Conservation (phyloP, 768 basidiomycete species). For the Russula griseocarnosa region DNA sequence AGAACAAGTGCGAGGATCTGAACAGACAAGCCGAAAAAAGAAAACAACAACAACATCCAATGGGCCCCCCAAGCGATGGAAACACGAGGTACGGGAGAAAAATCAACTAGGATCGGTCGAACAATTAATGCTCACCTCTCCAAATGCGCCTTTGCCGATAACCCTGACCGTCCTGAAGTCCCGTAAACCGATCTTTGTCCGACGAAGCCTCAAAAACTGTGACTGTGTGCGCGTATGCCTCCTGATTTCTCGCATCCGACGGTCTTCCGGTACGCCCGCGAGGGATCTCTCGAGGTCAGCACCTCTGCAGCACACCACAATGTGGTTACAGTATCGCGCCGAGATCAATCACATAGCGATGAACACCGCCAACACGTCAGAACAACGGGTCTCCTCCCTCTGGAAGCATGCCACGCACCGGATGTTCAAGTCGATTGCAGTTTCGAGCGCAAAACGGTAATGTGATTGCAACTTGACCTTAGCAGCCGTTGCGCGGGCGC, state of each 20-base stretch:
- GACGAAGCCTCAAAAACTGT: slow-evolving; percentile 78
- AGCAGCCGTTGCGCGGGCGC: slow-evolving; percentile 82
- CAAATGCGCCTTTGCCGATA: slow-evolving; percentile 99
- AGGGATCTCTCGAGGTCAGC: slow-evolving; percentile 82
- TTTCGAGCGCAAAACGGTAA: slow-evolving; percentile 94
- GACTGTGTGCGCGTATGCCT: slow-evolving; percentile 63
- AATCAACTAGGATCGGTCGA: not conserved
- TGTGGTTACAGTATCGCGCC: not conserved
- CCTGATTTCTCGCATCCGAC: slow-evolving; percentile 75
- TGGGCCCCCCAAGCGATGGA: not conserved
- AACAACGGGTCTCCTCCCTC: not conserved
- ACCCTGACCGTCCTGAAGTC: slow-evolving; percentile 98
- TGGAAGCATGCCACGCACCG: slow-evolving; percentile 47
- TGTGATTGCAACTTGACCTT: slow-evolving; percentile 94
- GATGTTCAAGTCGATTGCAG: slow-evolving; percentile 91
- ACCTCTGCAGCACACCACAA: slow-evolving; percentile 48
- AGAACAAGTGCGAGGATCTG: not conserved
- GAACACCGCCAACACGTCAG: not conserved
- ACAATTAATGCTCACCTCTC: slow-evolving; percentile 60
- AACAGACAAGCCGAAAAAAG: not conserved
- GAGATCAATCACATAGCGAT: not conserved
- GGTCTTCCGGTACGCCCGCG: slow-evolving; percentile 70
- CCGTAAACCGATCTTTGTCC: slow-evolving; percentile 85
- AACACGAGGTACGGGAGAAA: not conserved
- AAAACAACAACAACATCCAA: not conserved